Percentiles rank a stretch among this genome's conserved stretches.
These are phyloP conservation scores for Cyclostephanos tholiformis DNA, from an alignment of 108 stramenopile genomes.

Conservation along the genomic window DNA sequence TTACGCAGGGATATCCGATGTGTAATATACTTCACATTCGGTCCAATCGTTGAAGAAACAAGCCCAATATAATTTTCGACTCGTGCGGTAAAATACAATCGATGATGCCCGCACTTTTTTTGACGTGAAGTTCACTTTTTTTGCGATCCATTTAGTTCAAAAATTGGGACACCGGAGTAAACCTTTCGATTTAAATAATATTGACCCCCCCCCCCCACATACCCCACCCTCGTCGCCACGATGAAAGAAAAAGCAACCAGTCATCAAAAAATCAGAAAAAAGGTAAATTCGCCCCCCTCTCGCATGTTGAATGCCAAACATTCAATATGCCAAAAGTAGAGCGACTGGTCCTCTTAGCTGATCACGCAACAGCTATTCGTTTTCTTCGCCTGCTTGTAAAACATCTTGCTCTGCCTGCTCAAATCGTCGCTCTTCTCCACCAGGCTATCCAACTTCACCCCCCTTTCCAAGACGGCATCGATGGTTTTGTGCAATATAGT, in stretches of 20 bases:
- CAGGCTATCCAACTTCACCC: conserved; percentile 96
- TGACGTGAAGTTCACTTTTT: background rate
- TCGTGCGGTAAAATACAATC: background rate
- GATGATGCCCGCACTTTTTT: background rate
- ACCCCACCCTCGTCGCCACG: too few species aligned
- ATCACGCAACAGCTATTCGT: conserved; percentile 98
- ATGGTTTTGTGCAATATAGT: conserved; percentile 98
- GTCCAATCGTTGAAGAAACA: too few species aligned
- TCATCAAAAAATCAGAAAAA: too few species aligned
- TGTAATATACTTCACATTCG: too few species aligned
- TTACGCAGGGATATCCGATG: too few species aligned
- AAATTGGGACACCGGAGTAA: background rate
- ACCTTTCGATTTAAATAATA: background rate
- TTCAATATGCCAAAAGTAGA: background rate
- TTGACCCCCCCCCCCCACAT: too few species aligned
- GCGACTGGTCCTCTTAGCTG: too few species aligned
- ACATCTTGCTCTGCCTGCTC: conserved; percentile 97
- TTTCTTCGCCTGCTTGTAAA: conserved; percentile 99
- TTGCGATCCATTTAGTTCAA: background rate
- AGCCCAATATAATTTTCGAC: too few species aligned
- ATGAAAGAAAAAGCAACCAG: too few species aligned
- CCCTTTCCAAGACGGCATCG: conserved; percentile 96
- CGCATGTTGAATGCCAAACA: background rate
- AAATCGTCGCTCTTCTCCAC: conserved; percentile 97
- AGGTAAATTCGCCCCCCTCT: background rate